Evolutionary conservation across 306 rosid genomes (phyloP).

Genomic region (Rubus parviflorus): DNA sequence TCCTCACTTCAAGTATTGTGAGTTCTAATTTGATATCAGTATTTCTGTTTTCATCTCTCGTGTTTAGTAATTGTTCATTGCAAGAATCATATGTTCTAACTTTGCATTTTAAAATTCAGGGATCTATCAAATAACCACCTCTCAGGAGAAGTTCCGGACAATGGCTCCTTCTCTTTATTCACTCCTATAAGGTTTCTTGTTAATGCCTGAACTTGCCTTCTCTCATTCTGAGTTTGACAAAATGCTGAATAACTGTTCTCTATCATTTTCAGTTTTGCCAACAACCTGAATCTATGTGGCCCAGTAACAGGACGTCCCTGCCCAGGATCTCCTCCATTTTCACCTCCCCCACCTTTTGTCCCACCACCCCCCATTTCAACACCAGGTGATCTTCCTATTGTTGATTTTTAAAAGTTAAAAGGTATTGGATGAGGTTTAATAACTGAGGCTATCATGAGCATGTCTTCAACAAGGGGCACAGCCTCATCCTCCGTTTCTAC

Average conservation of each 20-base stretch:
- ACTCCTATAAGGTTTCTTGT: constrained; percentile 85
- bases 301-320: constrained; percentile 98
- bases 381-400: constrained; percentile 62
- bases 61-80: constrained; percentile 1
- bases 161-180: constrained; percentile 94
- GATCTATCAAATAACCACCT: constrained; percentile 91
- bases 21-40: constrained; percentile 44
- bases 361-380: constrained; percentile 84
- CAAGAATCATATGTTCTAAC: constrained; percentile 10
- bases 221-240: constrained; percentile 14
- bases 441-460: not conserved
- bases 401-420: constrained; percentile 11
- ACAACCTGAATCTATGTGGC: constrained; percentile 88
- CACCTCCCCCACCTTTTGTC: constrained; percentile 98
- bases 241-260: constrained; percentile 24
- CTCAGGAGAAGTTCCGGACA: constrained; percentile 92
- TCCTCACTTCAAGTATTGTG: constrained; percentile 94
- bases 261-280: constrained; percentile 78
- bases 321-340: constrained; percentile 99
- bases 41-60: not conserved
- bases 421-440: not conserved
- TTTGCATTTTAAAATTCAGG: constrained; percentile 45
- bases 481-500: not conserved
- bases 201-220: constrained; percentile 19
- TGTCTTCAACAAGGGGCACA: not conserved